A percentile compares a stretch with the other conserved stretches of the same genome.
Evolutionary conservation across 2,329 filamentous ascomycete genomes (phyloP).

Genomic region (Colletotrichum higginsianum): DNA sequence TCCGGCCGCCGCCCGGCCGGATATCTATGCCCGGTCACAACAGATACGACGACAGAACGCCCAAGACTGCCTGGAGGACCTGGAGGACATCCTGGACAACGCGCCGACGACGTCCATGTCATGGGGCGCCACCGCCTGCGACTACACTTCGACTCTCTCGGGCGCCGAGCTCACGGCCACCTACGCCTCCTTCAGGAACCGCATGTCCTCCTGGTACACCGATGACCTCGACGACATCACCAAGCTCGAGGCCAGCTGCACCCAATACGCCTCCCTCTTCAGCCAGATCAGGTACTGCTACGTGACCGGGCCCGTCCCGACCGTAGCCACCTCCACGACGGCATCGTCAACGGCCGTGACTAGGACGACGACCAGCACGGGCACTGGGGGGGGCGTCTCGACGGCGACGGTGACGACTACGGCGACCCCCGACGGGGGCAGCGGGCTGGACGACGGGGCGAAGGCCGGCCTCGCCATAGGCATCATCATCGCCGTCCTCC

Average conservation of each 20-base stretch:
- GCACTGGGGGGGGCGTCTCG: neutral
- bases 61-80: slow-evolving; percentile 27
- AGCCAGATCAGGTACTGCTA: slow-evolving; percentile 34
- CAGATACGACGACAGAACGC: slow-evolving; percentile 28
- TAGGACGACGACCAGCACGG: slow-evolving; percentile 3
- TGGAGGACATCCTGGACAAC: slow-evolving; percentile 33
- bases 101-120: slow-evolving; percentile 25
- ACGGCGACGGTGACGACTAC: slow-evolving; percentile 21
- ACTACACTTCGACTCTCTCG: slow-evolving; percentile 37
- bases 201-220: slow-evolving; percentile 37
- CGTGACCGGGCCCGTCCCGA: slow-evolving; percentile 25
- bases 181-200: slow-evolving; percentile 28
- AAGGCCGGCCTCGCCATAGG: slow-evolving; percentile 39
- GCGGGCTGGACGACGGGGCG: slow-evolving; percentile 26
- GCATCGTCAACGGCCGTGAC: neutral
- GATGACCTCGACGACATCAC: slow-evolving; percentile 37
- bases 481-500: slow-evolving; percentile 12
- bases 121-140: slow-evolving; percentile 36
- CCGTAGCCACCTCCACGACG: slow-evolving; percentile 7
- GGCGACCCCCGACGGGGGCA: slow-evolving; percentile 4
- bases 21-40: slow-evolving; percentile 19
- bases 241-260: slow-evolving; percentile 36
- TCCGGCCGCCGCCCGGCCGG: slow-evolving; percentile 21
- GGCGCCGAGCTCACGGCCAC: slow-evolving; percentile 29
- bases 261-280: slow-evolving; percentile 23